Evolutionary conservation across 2,329 filamentous ascomycete genomes (phyloP).

Genomic region (Scedosporium apiospermum): DNA sequence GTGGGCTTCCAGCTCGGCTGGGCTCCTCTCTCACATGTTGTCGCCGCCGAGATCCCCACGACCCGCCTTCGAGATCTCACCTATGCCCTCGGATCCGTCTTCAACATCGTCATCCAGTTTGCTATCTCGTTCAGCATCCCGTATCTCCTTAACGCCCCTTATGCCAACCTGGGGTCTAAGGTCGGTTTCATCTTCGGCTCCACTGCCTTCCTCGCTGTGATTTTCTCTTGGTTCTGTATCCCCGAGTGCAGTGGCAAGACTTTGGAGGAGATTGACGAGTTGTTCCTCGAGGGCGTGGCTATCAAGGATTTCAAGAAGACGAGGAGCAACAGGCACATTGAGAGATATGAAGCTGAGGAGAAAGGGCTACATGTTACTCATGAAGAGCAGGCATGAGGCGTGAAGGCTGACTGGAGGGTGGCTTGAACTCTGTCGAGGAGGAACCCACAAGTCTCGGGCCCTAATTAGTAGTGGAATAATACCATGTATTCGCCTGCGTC

Average conservation of each 20-base stretch:
- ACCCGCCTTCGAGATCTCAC: conserved; percentile 21
- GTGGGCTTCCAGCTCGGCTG: conserved; percentile 22
- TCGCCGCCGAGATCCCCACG: conserved; percentile 23
- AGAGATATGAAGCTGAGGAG: too few relatives aligned
- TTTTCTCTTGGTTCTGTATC: conserved; percentile 13
- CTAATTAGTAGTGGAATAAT: too few relatives aligned
- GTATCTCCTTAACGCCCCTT: conserved; percentile 24
- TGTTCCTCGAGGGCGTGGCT: too few relatives aligned
- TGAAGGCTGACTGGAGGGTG: too few relatives aligned
- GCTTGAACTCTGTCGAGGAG: too few relatives aligned
- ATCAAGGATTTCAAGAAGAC: too few relatives aligned
- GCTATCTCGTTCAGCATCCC: conserved; percentile 25
- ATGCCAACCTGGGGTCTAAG: conserved; percentile 23
- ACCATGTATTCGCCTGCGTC: too few relatives aligned
- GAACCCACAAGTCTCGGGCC: too few relatives aligned
- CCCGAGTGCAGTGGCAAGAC: conserved; percentile 10
- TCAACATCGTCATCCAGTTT: conserved; percentile 21
- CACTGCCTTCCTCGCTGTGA: conserved; percentile 8
- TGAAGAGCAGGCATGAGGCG: too few relatives aligned
- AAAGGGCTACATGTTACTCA: too few relatives aligned
- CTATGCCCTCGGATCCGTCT: conserved; percentile 16
- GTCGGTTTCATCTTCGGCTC: conserved; percentile 23
- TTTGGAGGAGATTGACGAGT: too few relatives aligned
- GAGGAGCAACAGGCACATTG: too few relatives aligned
- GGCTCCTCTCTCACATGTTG: conserved; percentile 24